These are phyloP conservation scores for Phytophthora fragariae DNA, from an alignment of 352 stramenopile species.

Conservation along the genomic window DNA sequence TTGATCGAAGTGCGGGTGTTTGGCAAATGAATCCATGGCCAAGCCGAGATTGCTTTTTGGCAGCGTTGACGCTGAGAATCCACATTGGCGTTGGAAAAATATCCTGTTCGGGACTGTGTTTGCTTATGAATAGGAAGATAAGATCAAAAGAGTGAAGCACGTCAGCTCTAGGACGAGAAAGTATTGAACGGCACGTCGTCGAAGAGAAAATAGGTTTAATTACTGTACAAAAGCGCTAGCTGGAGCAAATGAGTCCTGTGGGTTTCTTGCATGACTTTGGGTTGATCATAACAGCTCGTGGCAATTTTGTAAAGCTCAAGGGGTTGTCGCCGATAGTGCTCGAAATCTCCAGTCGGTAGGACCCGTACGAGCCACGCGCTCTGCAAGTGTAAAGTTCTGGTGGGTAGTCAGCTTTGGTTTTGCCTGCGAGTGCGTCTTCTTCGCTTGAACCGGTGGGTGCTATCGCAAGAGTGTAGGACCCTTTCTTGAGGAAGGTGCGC, in stretches of 20 bases:
- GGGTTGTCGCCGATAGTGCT: slow-evolving; percentile 33
- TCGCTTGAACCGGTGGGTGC: slow-evolving; percentile 35
- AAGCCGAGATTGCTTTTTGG: background rate
- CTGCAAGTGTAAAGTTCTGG: slow-evolving; percentile 40
- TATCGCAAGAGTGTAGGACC: slow-evolving; percentile 51
- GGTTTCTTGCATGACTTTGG: slow-evolving; percentile 19
- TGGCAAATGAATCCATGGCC: background rate
- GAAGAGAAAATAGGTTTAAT: background rate
- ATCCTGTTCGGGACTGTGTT: background rate
- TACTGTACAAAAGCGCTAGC: background rate
- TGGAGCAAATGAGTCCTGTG: slow-evolving; percentile 22
- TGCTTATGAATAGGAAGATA: background rate
- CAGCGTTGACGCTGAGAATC: background rate
- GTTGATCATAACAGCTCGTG: slow-evolving; percentile 21
- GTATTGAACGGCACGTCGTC: background rate
- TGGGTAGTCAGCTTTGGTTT: slow-evolving; percentile 25
- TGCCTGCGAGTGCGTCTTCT: slow-evolving; percentile 33
- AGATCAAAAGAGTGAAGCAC: background rate
- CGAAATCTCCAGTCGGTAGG: slow-evolving; percentile 45
- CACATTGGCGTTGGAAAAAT: background rate
- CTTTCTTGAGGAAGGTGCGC: slow-evolving; percentile 51
- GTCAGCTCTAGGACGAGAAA: background rate
- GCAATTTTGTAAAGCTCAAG: slow-evolving; percentile 27
- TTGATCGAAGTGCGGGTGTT: background rate
- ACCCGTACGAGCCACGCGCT: slow-evolving; percentile 28